A percentile compares a stretch with the other conserved stretches of the same genome.
Conservation (phyloP, 1,284 basidiomycete species). For the Rhodotorula sp. region DNA sequence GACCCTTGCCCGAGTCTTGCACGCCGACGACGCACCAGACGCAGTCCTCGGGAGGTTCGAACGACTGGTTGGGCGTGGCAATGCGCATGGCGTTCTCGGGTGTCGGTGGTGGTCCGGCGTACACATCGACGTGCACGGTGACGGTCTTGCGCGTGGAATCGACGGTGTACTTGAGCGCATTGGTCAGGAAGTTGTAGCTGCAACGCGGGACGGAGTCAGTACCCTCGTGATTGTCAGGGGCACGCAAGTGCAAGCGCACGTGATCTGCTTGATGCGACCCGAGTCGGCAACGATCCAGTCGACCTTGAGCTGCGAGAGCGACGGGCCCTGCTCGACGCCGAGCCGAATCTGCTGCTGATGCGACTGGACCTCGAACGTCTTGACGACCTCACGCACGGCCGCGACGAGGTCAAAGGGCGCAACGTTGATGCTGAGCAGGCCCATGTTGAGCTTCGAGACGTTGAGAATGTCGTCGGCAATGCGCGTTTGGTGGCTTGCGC, state of each 20-base stretch:
- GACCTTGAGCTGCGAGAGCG: slow-evolving; percentile 24
- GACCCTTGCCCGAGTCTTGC: slow-evolving; percentile 38
- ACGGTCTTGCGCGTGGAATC: slow-evolving; percentile 17
- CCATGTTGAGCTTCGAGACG: slow-evolving; percentile 43
- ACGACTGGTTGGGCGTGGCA: background rate
- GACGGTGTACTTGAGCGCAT: slow-evolving; percentile 32
- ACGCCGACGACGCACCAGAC: slow-evolving; percentile 23
- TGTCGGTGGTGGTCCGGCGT: slow-evolving; percentile 11
- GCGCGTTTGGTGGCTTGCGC: slow-evolving; percentile 43
- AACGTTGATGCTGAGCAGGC: slow-evolving; percentile 34
- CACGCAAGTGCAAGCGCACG: slow-evolving; percentile 31
- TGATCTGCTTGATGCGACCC: slow-evolving; percentile 39
- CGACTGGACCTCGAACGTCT: slow-evolving; percentile 10
- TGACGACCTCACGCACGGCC: slow-evolving; percentile 32
- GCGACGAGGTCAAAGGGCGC: slow-evolving; percentile 36
- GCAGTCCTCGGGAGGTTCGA: slow-evolving; percentile 11
- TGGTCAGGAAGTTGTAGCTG: slow-evolving; percentile 26
- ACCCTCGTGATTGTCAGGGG: background rate
- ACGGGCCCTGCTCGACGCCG: slow-evolving; percentile 18
- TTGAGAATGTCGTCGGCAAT: slow-evolving; percentile 45
- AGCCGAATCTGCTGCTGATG: slow-evolving; percentile 39
- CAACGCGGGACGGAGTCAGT: too few relatives aligned
- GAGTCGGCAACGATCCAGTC: slow-evolving; percentile 37
- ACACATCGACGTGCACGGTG: slow-evolving; percentile 27
- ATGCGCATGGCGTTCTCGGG: slow-evolving; percentile 10